These are phyloP conservation scores for Mucor piriformis DNA, from an alignment of 371 early-diverging fungal genomes.

Conservation along the genomic window DNA sequence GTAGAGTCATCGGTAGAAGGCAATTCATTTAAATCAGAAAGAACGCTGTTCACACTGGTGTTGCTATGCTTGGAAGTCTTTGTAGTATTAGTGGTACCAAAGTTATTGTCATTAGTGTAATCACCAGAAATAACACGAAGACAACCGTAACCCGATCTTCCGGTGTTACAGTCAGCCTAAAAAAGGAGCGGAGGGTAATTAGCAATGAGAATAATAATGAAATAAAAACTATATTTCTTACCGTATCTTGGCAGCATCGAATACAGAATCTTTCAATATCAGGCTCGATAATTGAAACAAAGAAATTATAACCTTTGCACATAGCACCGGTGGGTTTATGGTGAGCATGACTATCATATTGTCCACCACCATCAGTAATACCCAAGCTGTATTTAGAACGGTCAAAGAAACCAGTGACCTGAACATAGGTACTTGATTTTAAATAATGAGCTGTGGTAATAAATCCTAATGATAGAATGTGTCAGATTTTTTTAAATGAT, in stretches of 20 bases:
- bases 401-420: conserved; percentile 61
- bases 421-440: conserved; percentile 44
- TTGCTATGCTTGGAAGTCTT: conserved; percentile 7
- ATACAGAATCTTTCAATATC: conserved; percentile 49
- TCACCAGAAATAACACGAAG: conserved; percentile 40
- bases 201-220: background rate
- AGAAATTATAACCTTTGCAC: conserved; percentile 45
- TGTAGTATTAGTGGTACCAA: background rate
- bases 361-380: conserved; percentile 53
- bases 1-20: background rate
- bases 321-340: conserved; percentile 41
- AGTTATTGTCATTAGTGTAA: conserved; percentile 31
- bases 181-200: background rate
- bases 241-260: conserved; percentile 46
- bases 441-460: conserved; percentile 54
- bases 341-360: conserved; percentile 45
- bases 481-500: too few species aligned
- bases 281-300: conserved; percentile 56
- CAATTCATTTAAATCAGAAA: conserved; percentile 14
- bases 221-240: conserved; percentile 6
- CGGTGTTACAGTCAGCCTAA: conserved; percentile 42
- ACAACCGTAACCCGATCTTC: conserved; percentile 48
- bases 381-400: conserved; percentile 47
- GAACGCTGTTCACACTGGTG: conserved; percentile 19
- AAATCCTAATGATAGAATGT: conserved; percentile 29